A percentile compares a stretch with the other conserved stretches of the same genome.
phyloP scores from a whole-genome alignment of 139 green algal species.

The Micractinium sp. region DNA sequence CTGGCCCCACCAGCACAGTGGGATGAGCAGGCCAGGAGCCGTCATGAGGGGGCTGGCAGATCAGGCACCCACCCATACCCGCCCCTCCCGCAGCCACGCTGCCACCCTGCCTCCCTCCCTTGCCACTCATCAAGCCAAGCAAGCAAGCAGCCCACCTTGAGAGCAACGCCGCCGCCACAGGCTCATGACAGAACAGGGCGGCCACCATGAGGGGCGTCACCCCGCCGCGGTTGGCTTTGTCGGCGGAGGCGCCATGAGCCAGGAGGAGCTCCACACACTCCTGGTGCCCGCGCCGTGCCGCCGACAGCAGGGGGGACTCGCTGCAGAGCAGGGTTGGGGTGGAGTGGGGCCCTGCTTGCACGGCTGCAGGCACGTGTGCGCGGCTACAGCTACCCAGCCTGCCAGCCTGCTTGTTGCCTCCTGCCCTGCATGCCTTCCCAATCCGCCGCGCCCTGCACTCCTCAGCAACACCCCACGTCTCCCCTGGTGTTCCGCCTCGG shows the following conservation, averaged over 20 bases:
- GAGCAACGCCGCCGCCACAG: not conserved
- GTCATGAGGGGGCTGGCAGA: not conserved
- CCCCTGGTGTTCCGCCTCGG: too few species aligned
- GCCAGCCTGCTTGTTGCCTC: too few species aligned
- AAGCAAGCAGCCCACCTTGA: not conserved
- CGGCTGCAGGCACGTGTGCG: too few species aligned
- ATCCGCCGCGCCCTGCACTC: too few species aligned
- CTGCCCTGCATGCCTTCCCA: too few species aligned
- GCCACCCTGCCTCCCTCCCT: too few species aligned
- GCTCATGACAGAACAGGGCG: constrained; percentile 14
- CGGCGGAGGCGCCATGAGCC: not conserved
- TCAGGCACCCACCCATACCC: not conserved
- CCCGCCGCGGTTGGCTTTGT: not conserved
- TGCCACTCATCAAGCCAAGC: too few species aligned
- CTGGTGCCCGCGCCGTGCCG: constrained; percentile 10
- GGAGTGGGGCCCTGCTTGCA: too few species aligned
- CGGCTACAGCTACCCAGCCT: too few species aligned
- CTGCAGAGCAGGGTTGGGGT: not conserved
- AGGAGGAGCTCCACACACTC: constrained; percentile 17
- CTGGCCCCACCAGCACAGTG: too few species aligned
- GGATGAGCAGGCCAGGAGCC: not conserved
- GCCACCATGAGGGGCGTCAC: constrained; percentile 12
- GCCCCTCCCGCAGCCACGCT: too few species aligned
- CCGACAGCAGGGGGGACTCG: constrained; percentile 24
- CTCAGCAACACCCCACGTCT: too few species aligned